Base-by-base conservation (phyloP, 2,329 filamentous ascomycete genomes). In the Emericellopsis atlantica region DNA sequence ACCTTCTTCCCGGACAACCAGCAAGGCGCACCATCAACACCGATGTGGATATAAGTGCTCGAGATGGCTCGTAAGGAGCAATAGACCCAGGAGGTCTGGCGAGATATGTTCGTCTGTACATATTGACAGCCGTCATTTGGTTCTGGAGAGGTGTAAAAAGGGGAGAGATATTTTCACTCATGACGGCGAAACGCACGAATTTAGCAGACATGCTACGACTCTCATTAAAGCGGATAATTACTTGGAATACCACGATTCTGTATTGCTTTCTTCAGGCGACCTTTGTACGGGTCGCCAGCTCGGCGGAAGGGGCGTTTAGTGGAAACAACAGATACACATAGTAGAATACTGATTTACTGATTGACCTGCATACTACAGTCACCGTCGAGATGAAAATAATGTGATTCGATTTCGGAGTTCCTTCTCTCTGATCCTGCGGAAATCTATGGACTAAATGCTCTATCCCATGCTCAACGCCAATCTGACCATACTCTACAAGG, bases 1-100 rank as follows among this genome's bases (percentile, higher is more conserved):
- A 71, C 66, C 44, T 77, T 81, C 56, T 81, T 83, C 54, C 65
- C 44, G 42, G 42, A 39, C 23, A 11, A 24, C 23, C 21, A 22
- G 10, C 34, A 31, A 14, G 10, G 34, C 29, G 26, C n/a, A 10
- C 34, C 34, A 18, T 14, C 24, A 7, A n/a, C 42, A 8, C 23
- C 42, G 4, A 18, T 41, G 11, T 44, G 42, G 42, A 44, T 44
- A 26, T 44, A 36, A 23, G 24, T 8, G 3, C n/a, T 6, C 14
- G 31, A 40, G 7, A 38, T 32, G 21, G 15, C 31, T 18, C 33
- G 14, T 18, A 18, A 35, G 11, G 26, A 41, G 24, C 12, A 15
- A 32, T 7, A 18, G 16, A 32, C 16, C 40, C 40, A 24, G 37
- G 34, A 35, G 11, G 31, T 36, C 32, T 33, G 9, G 16, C 26